Base-by-base conservation (phyloP, 2,329 filamentous ascomycete species). In the Huntiella bhutanensis region DNA sequence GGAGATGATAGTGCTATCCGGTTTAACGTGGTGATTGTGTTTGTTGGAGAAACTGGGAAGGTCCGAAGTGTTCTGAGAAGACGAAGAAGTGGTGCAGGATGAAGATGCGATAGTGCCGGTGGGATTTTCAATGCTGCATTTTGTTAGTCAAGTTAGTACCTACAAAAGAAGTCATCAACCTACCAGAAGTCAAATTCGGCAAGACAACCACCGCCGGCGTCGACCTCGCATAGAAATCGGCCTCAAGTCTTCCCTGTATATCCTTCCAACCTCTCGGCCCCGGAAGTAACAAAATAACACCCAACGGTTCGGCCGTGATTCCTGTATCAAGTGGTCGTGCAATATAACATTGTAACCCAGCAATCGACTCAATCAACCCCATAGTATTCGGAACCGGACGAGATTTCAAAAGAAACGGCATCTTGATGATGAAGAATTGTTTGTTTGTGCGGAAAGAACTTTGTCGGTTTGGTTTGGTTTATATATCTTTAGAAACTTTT, bases 241-340 rank as follows among this genome's bases (percentile, higher is more conserved):
- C 69, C 33, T 74, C 56, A 5, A 70, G 56, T 35, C 67, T 61
- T 48, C 64, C 66, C 55, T 74, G 73, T 35, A 63, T 56, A 43
- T 73, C 64, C 4, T 61, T 58, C 63, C 68, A 70, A 16, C 70
- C 70, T 52, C 73, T 72, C 1, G 64, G 63, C 53, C 74, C 70
- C 0, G 69, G 62, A 19, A 74, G 58, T 50, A 73, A 63, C 36
- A 73, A 64, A 15, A 73, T 58, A 50, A 69, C 64, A 10, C 61
- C 68, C 33, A 63, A 63, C 11, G 60, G 51, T 19, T 47, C 43
- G 12, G 35, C 43, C 15, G 36, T 16, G 10, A 43, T 42, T 13
- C 44, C 46, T 4, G 46, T 53, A 22, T 51, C 45, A 12, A 46
- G 38, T 5, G 54, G 54, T 15, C 49, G 50, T 16, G 54, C 53